phyloP scores from a whole-genome alignment of 305 asterid genomes.

The Petunia hybrid region DNA sequence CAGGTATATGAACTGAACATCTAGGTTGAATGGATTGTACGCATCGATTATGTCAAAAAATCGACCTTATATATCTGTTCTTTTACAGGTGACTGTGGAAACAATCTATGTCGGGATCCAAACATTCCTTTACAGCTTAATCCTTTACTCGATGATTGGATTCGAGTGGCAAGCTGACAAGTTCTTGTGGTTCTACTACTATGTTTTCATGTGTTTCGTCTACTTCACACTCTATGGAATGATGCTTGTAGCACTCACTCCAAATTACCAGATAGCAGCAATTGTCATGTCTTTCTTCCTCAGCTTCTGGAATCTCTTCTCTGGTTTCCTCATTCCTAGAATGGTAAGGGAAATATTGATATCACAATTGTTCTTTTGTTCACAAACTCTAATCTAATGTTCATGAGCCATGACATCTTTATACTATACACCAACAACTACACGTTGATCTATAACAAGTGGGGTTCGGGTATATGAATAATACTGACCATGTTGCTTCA shows the following conservation, averaged over 20 bases:
- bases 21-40: neutral
- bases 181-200: constrained; percentile 63
- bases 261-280: constrained; percentile 62
- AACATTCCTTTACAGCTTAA: constrained; percentile 55
- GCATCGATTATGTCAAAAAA: neutral
- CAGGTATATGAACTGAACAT: constrained; percentile 41
- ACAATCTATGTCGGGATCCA: constrained; percentile 52
- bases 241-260: constrained; percentile 65
- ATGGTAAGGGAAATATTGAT: constrained; percentile 43
- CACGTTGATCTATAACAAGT: too few species aligned
- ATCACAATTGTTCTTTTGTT: neutral
- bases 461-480: neutral
- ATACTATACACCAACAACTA: too few species aligned
- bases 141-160: constrained; percentile 62
- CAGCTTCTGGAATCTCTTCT: constrained; percentile 62
- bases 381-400: neutral
- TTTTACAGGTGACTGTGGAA: constrained; percentile 55
- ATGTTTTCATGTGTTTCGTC: constrained; percentile 58
- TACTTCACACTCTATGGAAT: constrained; percentile 61
- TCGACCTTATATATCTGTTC: neutral
- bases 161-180: constrained; percentile 51
- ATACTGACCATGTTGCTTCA: too few species aligned
- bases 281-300: constrained; percentile 59
- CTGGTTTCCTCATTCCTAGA: constrained; percentile 59
- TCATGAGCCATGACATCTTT: too few species aligned